Evolutionary conservation across 2,329 filamentous ascomycete genomes (phyloP).

Genomic region (Cladophialophora exuberans): DNA sequence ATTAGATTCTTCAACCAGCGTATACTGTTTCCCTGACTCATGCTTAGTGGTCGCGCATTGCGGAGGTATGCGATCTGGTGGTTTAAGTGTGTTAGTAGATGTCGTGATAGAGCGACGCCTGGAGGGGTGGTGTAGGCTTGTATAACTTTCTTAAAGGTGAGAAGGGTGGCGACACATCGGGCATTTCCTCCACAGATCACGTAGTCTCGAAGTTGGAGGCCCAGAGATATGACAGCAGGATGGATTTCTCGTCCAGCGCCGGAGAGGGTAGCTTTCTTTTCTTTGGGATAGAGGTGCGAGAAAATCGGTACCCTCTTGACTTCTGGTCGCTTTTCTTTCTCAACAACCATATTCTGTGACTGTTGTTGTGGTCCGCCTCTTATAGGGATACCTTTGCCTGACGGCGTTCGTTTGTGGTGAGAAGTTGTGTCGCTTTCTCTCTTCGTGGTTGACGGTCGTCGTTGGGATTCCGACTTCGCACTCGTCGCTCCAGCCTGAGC

Average conservation of each 20-base stretch:
- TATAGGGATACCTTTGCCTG: constrained; percentile 31
- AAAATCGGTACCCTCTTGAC: constrained; percentile 74
- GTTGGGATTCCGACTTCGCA: constrained; percentile 36
- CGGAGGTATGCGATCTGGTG: constrained; percentile 95
- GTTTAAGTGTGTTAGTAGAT: constrained; percentile 89
- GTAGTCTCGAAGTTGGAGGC: constrained; percentile 88
- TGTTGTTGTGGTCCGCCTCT: constrained; percentile 38
- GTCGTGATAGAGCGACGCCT: constrained; percentile 81
- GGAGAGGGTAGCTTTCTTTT: constrained; percentile 65
- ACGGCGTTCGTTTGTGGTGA: constrained; percentile 41
- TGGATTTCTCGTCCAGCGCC: constrained; percentile 74
- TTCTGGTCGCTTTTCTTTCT: constrained; percentile 40
- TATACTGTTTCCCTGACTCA: constrained; percentile 96
- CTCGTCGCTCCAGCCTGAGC: constrained; percentile 33
- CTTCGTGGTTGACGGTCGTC: constrained; percentile 26
- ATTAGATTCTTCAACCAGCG: constrained; percentile 92
- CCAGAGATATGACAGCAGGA: constrained; percentile 79
- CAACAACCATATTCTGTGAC: constrained; percentile 36
- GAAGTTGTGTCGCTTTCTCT: constrained; percentile 35
- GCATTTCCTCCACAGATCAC: constrained; percentile 87
- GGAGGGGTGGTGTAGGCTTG: constrained; percentile 88
- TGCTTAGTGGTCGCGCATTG: constrained; percentile 82
- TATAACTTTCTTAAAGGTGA: constrained; percentile 94
- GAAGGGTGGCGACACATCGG: constrained; percentile 80
- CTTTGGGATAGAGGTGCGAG: constrained; percentile 79